phyloP scores from a whole-genome alignment of 2,329 filamentous ascomycete species.

The Podosphaera leucotricha region DNA sequence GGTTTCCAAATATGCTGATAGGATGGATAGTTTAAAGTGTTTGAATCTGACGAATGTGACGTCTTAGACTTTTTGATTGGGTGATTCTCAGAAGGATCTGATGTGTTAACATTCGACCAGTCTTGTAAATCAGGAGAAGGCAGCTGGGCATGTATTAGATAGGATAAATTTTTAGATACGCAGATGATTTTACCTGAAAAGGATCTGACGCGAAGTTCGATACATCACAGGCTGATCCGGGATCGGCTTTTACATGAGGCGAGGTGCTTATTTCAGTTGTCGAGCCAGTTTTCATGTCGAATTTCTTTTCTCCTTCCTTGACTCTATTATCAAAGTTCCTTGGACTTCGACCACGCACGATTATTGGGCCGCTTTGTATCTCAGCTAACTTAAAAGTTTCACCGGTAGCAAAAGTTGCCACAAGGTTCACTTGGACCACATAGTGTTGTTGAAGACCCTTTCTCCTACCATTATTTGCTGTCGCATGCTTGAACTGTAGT shows the following conservation, averaged over 20 bases:
- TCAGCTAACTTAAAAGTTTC: slow-evolving; percentile 58
- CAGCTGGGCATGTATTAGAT: background rate
- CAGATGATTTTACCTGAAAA: slow-evolving; percentile 8
- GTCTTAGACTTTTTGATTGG: too few relatives aligned
- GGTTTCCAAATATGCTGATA: slow-evolving; percentile 12
- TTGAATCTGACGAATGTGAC: too few relatives aligned
- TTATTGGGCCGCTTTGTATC: slow-evolving; percentile 76
- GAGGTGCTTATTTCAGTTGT: slow-evolving; percentile 8
- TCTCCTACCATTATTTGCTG: slow-evolving; percentile 80
- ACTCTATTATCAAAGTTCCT: slow-evolving; percentile 85
- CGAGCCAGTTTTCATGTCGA: slow-evolving; percentile 11
- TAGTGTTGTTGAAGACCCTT: slow-evolving; percentile 95
- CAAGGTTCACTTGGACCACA: slow-evolving; percentile 60
- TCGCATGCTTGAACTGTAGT: slow-evolving; percentile 86
- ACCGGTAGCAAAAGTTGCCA: slow-evolving; percentile 43
- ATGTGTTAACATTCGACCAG: slow-evolving; percentile 4
- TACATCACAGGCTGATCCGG: slow-evolving; percentile 2
- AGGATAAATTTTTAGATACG: slow-evolving; percentile 1
- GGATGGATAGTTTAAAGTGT: too few relatives aligned
- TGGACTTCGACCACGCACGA: slow-evolving; percentile 77
- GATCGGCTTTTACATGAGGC: slow-evolving; percentile 12
- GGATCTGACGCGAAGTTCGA: slow-evolving; percentile 12
- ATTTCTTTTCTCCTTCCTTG: slow-evolving; percentile 11
- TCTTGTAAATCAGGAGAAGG: background rate
- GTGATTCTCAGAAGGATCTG: too few relatives aligned